A percentile compares a stretch with the other conserved stretches of the same genome.
Conservation (phyloP, 306 rosid genomes). For the Senna tora region DNA sequence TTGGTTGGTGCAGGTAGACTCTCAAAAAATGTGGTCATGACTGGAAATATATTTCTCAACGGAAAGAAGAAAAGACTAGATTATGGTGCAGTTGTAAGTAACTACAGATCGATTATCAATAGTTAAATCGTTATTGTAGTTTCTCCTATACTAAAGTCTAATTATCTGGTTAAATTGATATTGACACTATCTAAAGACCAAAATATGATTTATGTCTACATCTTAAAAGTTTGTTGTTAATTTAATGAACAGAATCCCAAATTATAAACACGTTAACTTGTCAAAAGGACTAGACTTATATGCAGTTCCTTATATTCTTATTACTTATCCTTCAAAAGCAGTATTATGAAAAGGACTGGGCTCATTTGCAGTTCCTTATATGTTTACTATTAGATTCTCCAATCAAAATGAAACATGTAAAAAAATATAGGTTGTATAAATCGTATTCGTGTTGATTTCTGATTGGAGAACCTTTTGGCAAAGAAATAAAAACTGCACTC, state of each 20-base stretch:
- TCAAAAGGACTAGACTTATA: no score
- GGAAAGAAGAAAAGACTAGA: conserved; percentile 72
- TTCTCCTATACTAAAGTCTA: not conserved
- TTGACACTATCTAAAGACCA: not conserved
- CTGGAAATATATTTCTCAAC: conserved; percentile 73
- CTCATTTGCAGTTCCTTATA: no score
- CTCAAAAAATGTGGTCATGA: conserved; percentile 76
- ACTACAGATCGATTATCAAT: not conserved
- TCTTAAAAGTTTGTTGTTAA: no score
- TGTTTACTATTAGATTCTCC: no score
- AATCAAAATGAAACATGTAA: no score
- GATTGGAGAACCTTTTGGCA: no score
- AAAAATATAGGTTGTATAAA: no score
- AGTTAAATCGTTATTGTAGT: no score
- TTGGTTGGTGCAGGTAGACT: conserved; percentile 64
- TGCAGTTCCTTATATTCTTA: no score
- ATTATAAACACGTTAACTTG: not conserved
- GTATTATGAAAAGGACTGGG: no score
- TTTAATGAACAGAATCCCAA: not conserved
- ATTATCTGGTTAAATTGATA: not conserved
- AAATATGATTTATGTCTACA: not conserved
- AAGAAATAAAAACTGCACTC: no score
- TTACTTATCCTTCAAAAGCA: not conserved
- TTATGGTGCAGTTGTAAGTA: conserved; percentile 71
- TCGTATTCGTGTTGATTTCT: no score